Conservation (phyloP, 2,329 filamentous ascomycete species). For the Aspergillus costaricaensis region DNA sequence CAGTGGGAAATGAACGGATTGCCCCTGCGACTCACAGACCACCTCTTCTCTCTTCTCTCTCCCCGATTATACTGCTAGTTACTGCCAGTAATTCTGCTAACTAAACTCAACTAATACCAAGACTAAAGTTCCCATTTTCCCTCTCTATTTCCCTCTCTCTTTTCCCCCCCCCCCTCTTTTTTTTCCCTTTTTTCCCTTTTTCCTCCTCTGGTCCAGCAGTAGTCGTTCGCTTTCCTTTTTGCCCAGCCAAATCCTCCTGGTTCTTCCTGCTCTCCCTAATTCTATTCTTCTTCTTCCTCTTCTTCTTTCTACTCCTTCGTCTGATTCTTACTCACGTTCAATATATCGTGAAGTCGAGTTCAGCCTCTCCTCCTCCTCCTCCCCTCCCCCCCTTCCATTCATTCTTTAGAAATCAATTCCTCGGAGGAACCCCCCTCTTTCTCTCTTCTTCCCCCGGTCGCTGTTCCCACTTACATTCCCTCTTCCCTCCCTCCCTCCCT, state of each 20-base stretch:
- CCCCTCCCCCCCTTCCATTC: background rate
- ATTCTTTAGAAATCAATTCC: slow-evolving; percentile 3
- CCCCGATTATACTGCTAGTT: too few species aligned
- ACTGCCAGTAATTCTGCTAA: too few species aligned
- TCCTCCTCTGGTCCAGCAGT: background rate
- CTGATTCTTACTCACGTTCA: too few species aligned
- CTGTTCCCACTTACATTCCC: slow-evolving; percentile 13
- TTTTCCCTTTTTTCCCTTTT: background rate
- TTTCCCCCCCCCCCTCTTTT: background rate
- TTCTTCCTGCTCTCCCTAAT: background rate
- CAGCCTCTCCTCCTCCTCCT: background rate
- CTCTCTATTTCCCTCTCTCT: background rate
- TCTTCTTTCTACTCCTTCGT: background rate
- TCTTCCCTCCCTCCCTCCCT: slow-evolving; percentile 9
- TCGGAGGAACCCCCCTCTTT: background rate
- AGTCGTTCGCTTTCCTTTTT: background rate
- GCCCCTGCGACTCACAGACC: too few species aligned
- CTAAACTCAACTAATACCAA: background rate
- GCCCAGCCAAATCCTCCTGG: background rate
- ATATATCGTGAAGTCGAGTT: background rate
- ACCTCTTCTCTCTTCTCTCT: too few species aligned
- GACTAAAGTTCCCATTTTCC: background rate
- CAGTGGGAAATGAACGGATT: too few species aligned
- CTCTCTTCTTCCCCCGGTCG: slow-evolving; percentile 2
- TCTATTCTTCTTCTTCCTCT: background rate